Base-by-base conservation (phyloP, 129 eudicot genomes). In the Lactuca sativa region DNA sequence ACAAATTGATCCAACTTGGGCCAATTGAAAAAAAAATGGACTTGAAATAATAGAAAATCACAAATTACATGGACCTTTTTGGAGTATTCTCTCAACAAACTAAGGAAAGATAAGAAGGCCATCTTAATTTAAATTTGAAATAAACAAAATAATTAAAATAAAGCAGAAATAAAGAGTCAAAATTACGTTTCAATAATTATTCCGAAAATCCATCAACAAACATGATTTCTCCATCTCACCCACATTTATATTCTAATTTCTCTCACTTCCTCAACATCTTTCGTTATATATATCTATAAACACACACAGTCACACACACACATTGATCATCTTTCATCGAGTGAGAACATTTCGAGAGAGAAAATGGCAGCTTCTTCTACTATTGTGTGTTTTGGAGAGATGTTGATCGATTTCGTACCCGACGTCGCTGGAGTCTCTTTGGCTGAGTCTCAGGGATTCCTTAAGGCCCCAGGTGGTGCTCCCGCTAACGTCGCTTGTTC, bases 401-500 rank as follows among this genome's bases (percentile, higher is more conserved):
- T 88, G 91, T 73, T 88, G 53, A 88, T 88, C 43, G 96, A 88
- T 65, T 88, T 88, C 65, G 96, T 88, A 2, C 96, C 96, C 0
- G 85, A 81, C 43, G 47, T 56, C 0, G 67, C 91, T 12, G 96
- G 96, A 0, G 91, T 88, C 59, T 85, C 96, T 0, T 72, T 88
- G 74, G 89, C 91, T 3, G 96, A 83, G 72, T 81, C 96, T 8
- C 59, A 37, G 9, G 96, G 87, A 2, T 88, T 88, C 73, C 69
- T 88, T 40, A 88, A 88, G 72, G 96, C 96, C 78, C 96, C 96
- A 14, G 91, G 96, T 37, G 96, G 96, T 49, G 96, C 96, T 0
- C 96, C 96, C 7, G 96, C 96, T 66, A 88, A 88, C 31, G 96
- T 88, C n/a, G 96, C 96, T 0, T 82, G 88, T 54, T 81, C 96